These are phyloP conservation scores for Heliosperma pusillum DNA, from an alignment of 148 eudicot genomes.

Conservation along the genomic window DNA sequence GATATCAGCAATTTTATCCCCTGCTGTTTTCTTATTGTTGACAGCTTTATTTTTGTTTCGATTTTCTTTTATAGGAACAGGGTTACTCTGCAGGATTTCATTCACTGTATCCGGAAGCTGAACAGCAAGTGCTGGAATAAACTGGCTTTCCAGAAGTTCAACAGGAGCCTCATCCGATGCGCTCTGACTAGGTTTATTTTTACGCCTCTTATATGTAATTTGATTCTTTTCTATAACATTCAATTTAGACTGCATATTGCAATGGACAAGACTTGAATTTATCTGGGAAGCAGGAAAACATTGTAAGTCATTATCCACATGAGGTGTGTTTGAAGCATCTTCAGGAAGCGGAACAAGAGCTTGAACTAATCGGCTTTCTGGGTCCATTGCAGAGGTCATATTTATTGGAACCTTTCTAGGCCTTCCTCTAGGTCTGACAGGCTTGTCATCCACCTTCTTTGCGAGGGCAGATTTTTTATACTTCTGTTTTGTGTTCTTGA, in stretches of 20 bases:
- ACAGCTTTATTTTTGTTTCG: constrained; percentile 19
- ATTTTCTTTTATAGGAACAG: constrained; percentile 16
- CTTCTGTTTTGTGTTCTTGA: constrained; percentile 27
- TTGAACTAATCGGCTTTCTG: constrained; percentile 28
- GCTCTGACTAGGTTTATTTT: constrained; percentile 47
- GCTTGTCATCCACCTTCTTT: constrained; percentile 30
- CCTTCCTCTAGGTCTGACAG: constrained; percentile 53
- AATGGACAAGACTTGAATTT: constrained; percentile 12
- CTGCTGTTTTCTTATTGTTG: constrained; percentile 5
- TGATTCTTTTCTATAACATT: constrained; percentile 21
- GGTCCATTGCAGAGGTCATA: constrained; percentile 21
- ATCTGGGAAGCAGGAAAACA: constrained; percentile 17
- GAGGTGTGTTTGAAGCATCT: constrained; percentile 20
- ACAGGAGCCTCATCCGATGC: constrained; percentile 11
- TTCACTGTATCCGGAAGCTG: constrained; percentile 22
- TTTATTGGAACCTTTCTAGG: constrained; percentile 39
- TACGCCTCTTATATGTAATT: constrained; percentile 36
- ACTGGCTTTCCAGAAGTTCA: constrained; percentile 23
- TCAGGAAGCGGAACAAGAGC: constrained; percentile 40
- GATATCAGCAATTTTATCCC: constrained; percentile 2
- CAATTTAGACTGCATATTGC: neutral
- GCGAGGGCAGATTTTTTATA: constrained; percentile 21
- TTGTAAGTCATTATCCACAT: constrained; percentile 20
- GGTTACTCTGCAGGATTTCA: neutral
- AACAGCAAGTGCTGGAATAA: constrained; percentile 23